Conservation (phyloP, 2,329 filamentous ascomycete species). For the Cercospora beticola region DNA sequence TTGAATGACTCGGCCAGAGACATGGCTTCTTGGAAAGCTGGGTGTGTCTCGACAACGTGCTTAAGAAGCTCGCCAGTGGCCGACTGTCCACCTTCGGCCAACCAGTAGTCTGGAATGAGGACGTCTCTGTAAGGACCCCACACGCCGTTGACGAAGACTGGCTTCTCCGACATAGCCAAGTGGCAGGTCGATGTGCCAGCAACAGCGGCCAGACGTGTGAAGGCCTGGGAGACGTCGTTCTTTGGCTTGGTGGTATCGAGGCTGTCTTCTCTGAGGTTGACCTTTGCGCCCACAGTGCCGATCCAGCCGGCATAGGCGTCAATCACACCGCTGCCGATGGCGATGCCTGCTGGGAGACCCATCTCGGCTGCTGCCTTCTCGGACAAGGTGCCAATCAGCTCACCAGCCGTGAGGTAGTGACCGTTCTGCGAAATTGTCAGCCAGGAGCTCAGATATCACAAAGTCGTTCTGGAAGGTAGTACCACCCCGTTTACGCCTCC, state of each 20-base stretch:
- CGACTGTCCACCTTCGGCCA: constrained; percentile 95
- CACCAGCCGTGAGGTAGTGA: constrained; percentile 84
- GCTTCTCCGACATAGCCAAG: constrained; percentile 88
- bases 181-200: constrained; percentile 98
- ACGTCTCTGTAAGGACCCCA: constrained; percentile 98
- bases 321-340: constrained; percentile 93
- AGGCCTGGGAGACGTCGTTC: constrained; percentile 89
- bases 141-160: constrained; percentile 91
- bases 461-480: constrained; percentile 40
- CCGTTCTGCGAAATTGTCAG: constrained; percentile 69
- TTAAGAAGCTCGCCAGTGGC: constrained; percentile 93
- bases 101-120: constrained; percentile 87
- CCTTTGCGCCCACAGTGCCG: constrained; percentile 95
- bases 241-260: constrained; percentile 67
- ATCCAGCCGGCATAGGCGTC: constrained; percentile 99
- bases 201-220: constrained; percentile 87
- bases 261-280: constrained; percentile 61
- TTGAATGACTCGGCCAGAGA: constrained; percentile 78
- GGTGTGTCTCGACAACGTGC: constrained; percentile 92
- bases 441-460: constrained; percentile 4
- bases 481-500: constrained; percentile 94
- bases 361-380: constrained; percentile 80
- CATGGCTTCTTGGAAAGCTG: constrained; percentile 77
- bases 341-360: constrained; percentile 81
- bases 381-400: constrained; percentile 81